Percentiles rank a stretch among this genome's conserved stretches.
phyloP scores from a whole-genome alignment of 306 rosid genomes.

The Castanea sativa region DNA sequence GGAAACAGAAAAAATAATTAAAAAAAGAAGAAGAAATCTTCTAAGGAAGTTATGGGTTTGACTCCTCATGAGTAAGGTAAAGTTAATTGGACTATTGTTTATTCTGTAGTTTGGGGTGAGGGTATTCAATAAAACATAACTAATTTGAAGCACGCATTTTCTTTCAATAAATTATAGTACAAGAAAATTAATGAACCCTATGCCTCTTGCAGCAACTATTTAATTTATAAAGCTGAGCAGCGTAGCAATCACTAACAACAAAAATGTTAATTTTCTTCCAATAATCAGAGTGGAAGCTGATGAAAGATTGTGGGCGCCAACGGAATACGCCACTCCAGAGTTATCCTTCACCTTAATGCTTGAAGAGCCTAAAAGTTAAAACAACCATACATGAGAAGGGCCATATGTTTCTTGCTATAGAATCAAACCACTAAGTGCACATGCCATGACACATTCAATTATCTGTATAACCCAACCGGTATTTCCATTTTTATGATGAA shows the following conservation, averaged over 20 bases:
- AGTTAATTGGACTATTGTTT: no score
- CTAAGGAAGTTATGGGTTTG: no score
- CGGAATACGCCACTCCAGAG: constrained; percentile 53
- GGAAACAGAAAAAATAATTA: neutral
- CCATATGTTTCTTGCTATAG: constrained; percentile 4
- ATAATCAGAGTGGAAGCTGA: constrained; percentile 37
- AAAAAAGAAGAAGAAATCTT: neutral
- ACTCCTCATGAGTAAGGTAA: no score
- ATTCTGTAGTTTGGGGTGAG: no score
- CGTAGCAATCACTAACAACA: constrained; percentile 42
- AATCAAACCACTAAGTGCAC: neutral
- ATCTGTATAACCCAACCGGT: neutral
- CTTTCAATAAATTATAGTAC: constrained; percentile 43
- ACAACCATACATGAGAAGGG: constrained; percentile 14
- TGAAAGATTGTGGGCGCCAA: constrained; percentile 68
- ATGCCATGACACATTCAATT: neutral
- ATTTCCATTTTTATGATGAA: neutral
- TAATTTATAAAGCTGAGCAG: constrained; percentile 33
- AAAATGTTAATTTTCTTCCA: constrained; percentile 46
- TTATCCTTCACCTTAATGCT: constrained; percentile 80
- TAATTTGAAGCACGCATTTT: constrained; percentile 20
- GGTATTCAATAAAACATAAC: no score
- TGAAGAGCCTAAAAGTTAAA: constrained; percentile 52
- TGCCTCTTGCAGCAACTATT: constrained; percentile 6
- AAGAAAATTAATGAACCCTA: constrained; percentile 37